Evolutionary conservation across 1,284 basidiomycete genomes (phyloP), one percentile per base, ranked within the genome.

Genomic region (Mycosarcoma maydis): DNA sequence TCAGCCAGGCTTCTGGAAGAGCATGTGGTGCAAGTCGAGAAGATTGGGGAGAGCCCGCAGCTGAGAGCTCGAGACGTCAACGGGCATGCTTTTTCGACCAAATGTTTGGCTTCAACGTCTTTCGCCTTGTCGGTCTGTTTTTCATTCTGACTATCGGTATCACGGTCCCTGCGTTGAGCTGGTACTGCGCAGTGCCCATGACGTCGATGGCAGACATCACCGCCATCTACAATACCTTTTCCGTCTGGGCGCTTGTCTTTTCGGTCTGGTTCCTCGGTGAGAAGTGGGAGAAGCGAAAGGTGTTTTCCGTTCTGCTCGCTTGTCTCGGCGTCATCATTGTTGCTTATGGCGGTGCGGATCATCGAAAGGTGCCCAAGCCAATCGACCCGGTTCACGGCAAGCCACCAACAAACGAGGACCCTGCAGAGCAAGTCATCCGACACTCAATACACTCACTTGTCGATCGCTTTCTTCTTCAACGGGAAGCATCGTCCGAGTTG

Each of bases 201-300:
- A 81, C 80, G 14, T 72, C 68, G 38, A 81, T 81, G 80, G 78
- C 76, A 6, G 79, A 81, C 44, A 77, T 81, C 43, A 81, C 79
- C 0, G 68, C 78, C 30, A 80, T 81, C 46, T 81, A 81, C 71
- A 81, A 81, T 44, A 80, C 79, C 3, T 80, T 80, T 34, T 73
- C 76, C 19, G 72, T 81, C 3, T 80, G 77, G 75, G 80, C 80
- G 26, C 67, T 81, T 17, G 80, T 81, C 16, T 77, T 81, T 17
- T 75, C 75, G 10, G 76, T 81, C n/a, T 72, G 67, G 44, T 78
- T 81, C 26, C 64, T 81, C 10, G 71, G 77, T 30, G 79, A 80
- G 29, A 62, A 56, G 30, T 81, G 80, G 79, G 47, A 74, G 41
- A 66, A 46, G 60, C 33, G 66, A 6, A 80, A 80, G 41, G 80